Conservation (phyloP, 2,329 filamentous ascomycete species). For the Teratosphaeria viscida region DNA sequence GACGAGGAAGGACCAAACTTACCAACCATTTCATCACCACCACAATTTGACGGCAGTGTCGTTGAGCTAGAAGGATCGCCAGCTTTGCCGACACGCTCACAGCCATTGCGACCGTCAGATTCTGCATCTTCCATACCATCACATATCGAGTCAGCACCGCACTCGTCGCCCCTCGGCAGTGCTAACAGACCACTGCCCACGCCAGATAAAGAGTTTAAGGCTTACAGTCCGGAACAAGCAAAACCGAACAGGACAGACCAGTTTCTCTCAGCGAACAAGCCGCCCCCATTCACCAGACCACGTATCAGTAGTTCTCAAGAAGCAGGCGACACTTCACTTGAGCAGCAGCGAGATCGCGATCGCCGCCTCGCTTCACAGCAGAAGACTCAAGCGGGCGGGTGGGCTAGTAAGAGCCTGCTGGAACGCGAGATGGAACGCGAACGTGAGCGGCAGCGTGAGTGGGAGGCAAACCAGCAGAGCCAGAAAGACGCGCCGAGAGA, state of each 20-base stretch:
- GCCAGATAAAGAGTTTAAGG: conserved; percentile 13
- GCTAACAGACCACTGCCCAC: conserved; percentile 17
- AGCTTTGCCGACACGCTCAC: conserved; percentile 1
- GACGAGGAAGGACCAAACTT: conserved; percentile 1
- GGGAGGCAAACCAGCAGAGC: conserved; percentile 65
- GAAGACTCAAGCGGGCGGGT: conserved; percentile 52
- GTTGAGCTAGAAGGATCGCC: neutral
- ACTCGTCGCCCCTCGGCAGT: conserved; percentile 11
- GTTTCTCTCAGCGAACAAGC: conserved; percentile 46
- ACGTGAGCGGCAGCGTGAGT: conserved; percentile 64
- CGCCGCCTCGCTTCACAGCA: conserved; percentile 48
- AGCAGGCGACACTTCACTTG: conserved; percentile 23
- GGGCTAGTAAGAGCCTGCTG: conserved; percentile 59
- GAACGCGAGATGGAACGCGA: conserved; percentile 76
- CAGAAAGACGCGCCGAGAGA: conserved; percentile 46
- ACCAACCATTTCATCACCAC: neutral
- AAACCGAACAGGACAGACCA: conserved; percentile 44
- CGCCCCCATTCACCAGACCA: conserved; percentile 35
- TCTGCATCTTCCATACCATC: conserved; percentile 9
- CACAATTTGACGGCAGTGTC: neutral
- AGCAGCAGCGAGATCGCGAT: conserved; percentile 51
- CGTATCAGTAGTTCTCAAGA: conserved; percentile 39
- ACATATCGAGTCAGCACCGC: conserved; percentile 6
- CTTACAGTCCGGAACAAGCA: conserved; percentile 7
- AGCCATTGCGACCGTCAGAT: conserved; percentile 5